Conservation (phyloP, 1,139 yeast genomes). For the Scheffersomyces cryptocercus region DNA sequence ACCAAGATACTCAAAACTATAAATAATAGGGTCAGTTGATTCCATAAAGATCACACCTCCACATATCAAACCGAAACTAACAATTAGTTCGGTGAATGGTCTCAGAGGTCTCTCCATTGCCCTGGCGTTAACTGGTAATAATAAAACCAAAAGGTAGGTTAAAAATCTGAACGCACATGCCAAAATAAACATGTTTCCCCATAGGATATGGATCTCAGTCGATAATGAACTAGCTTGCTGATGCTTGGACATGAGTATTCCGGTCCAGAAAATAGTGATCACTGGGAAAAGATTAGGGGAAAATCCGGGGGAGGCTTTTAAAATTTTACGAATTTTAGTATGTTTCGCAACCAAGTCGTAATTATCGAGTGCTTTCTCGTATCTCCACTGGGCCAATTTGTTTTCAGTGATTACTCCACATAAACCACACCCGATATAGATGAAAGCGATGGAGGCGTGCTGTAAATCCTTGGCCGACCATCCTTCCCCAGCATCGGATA, state of each 20-base stretch:
- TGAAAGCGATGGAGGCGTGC: conserved; percentile 93
- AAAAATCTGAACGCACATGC: conserved; percentile 76
- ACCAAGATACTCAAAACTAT: conserved; percentile 83
- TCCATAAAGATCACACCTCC: conserved; percentile 95
- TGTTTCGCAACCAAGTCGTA: conserved; percentile 12
- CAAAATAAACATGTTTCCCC: conserved; percentile 82
- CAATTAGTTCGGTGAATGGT: conserved; percentile 84
- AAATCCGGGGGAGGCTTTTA: conserved; percentile 65
- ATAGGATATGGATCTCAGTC: conserved; percentile 80
- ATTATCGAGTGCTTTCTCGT: conserved; percentile 33
- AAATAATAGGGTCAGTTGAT: conserved; percentile 81
- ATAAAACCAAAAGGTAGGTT: conserved; percentile 62
- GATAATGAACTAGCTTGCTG: conserved; percentile 78
- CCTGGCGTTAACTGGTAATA: conserved; percentile 43
- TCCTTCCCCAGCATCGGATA: conserved; percentile 67
- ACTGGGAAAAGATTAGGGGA: conserved; percentile 94
- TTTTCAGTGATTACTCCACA: conserved; percentile 84
- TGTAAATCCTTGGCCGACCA: conserved; percentile 95
- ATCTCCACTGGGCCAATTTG: conserved; percentile 51
- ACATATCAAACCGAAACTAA: conserved; percentile 73
- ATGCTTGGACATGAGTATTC: conserved; percentile 93
- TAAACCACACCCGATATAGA: conserved; percentile 88
- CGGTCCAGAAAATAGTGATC: conserved; percentile 94
- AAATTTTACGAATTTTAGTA: conserved; percentile 20
- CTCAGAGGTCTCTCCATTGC: conserved; percentile 43